Conservation (phyloP, 2,329 filamentous ascomycete genomes). For the Leptographium procerum region DNA sequence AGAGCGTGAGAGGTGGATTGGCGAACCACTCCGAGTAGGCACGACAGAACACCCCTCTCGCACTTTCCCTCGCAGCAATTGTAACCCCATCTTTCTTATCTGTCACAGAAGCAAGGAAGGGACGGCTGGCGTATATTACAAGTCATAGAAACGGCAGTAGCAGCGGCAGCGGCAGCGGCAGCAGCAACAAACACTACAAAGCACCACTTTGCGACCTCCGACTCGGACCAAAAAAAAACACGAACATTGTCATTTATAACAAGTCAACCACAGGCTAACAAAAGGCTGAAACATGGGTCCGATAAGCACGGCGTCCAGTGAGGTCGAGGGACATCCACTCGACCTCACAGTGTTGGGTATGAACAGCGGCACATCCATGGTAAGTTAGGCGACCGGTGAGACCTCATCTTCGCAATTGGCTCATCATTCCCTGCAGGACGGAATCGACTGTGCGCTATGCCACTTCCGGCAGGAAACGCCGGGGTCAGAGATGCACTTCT, state of each 20-base stretch:
- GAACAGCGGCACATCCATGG: conserved; percentile 41
- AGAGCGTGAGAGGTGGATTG: neutral
- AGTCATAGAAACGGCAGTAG: too few species aligned
- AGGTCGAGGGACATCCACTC: conserved; percentile 19
- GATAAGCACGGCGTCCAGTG: neutral
- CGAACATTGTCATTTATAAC: neutral
- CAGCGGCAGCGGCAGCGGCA: too few species aligned
- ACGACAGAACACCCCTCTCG: neutral
- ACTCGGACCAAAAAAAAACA: neutral
- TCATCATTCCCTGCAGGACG: conserved; percentile 28
- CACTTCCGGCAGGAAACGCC: conserved; percentile 42
- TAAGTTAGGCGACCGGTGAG: conserved; percentile 4
- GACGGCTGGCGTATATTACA: too few species aligned
- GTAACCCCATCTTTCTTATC: neutral
- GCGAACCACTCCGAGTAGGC: neutral
- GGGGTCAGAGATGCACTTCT: conserved; percentile 40
- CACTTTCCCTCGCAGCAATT: neutral
- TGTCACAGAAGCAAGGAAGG: neutral
- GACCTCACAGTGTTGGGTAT: conserved; percentile 43
- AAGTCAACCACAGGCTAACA: neutral
- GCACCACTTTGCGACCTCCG: too few species aligned
- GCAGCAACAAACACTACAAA: too few species aligned
- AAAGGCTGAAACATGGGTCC: neutral
- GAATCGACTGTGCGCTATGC: conserved; percentile 47
- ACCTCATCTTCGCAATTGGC: neutral